These are phyloP conservation scores for Kwoniella sp. DNA, from an alignment of 768 basidiomycete genomes.

Conservation along the genomic window DNA sequence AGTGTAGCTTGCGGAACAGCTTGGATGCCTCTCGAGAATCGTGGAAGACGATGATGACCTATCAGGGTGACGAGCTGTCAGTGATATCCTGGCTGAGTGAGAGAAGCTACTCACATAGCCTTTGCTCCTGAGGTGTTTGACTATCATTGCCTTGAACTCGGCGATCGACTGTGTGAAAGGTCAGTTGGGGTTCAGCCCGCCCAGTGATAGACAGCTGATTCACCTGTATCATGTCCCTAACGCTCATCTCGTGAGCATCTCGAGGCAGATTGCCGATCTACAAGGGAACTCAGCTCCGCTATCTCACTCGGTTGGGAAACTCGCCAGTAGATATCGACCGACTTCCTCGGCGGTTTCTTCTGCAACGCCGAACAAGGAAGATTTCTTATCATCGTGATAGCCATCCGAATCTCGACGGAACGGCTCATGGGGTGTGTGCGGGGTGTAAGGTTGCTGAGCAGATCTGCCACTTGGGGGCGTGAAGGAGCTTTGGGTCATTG, in stretches of 20 bases:
- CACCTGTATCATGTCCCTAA: slow-evolving; percentile 15
- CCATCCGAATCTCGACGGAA: neutral
- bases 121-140: slow-evolving; percentile 53
- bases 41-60: slow-evolving; percentile 37
- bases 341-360: slow-evolving; percentile 17
- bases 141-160: slow-evolving; percentile 70
- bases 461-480: slow-evolving; percentile 2
- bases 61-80: neutral
- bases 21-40: slow-evolving; percentile 34
- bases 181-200: slow-evolving; percentile 56
- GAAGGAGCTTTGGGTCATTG: neutral
- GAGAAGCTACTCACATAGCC: slow-evolving; percentile 19
- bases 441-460: slow-evolving; percentile 6
- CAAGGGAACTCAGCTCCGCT: neutral
- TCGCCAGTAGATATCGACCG: slow-evolving; percentile 30
- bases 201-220: neutral
- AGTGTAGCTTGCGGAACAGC: slow-evolving; percentile 17
- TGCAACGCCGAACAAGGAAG: neutral
- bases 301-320: neutral
- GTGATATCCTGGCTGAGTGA: neutral
- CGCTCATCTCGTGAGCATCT: slow-evolving; percentile 2
- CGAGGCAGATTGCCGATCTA: slow-evolving; percentile 25
- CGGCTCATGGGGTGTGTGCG: neutral
- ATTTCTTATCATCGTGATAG: neutral
- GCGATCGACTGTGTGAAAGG: slow-evolving; percentile 70